These are phyloP conservation scores for Ottelia alismoides DNA, from an alignment of 106 monocot species.

Conservation along the genomic window DNA sequence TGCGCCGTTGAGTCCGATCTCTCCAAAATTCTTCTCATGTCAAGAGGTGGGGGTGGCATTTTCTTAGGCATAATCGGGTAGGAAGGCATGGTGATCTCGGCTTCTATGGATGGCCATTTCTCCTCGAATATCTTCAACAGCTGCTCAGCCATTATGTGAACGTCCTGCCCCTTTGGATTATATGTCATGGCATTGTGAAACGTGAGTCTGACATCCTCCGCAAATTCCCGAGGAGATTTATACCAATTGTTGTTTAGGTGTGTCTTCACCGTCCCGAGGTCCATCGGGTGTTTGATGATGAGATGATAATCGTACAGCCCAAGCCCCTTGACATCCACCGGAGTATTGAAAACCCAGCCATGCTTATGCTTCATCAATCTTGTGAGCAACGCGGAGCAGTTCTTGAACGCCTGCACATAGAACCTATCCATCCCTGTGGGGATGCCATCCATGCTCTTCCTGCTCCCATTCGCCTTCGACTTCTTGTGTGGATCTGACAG, in stretches of 20 bases:
- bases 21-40: slow-evolving; percentile 34
- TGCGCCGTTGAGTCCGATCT: slow-evolving; percentile 51
- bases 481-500: too few species aligned
- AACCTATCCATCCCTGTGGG: slow-evolving; percentile 6
- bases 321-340: slow-evolving; percentile 57
- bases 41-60: slow-evolving; percentile 27
- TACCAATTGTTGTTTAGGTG: slow-evolving; percentile 39
- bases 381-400: slow-evolving; percentile 25
- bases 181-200: slow-evolving; percentile 75
- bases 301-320: slow-evolving; percentile 51
- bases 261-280: slow-evolving; percentile 48
- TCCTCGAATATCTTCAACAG: slow-evolving; percentile 53
- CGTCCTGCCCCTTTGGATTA: slow-evolving; percentile 72
- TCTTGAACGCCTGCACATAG: slow-evolving; percentile 38
- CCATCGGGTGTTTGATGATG: too few species aligned
- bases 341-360: slow-evolving; percentile 70
- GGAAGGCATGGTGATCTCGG: slow-evolving; percentile 19
- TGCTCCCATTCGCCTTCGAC: too few species aligned
- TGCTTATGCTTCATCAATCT: slow-evolving; percentile 74
- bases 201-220: slow-evolving; percentile 61
- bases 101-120: slow-evolving; percentile 50
- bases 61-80: slow-evolving; percentile 9
- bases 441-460: too few species aligned
- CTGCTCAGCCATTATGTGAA: slow-evolving; percentile 60
- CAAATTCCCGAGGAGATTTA: slow-evolving; percentile 36